Evolutionary conservation across 1,284 basidiomycete species (phyloP), one percentile per base, ranked within the genome.

Genomic region (Ganoderma sinense): DNA sequence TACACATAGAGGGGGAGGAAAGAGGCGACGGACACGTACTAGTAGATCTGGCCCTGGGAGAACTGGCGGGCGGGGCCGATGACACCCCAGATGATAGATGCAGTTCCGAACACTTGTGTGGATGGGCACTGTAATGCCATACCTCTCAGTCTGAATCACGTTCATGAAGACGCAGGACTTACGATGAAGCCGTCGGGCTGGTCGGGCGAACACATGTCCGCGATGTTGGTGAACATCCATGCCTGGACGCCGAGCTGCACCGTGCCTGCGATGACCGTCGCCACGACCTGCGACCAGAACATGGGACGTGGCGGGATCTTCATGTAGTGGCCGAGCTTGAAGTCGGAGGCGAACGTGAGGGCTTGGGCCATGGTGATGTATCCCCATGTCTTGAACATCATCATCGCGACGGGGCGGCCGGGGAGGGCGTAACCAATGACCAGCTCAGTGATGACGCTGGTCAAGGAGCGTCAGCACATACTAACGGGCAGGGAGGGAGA

Each of bases 361-460:
- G 84, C 85, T 71, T 87, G 86, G 1, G 82, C 79, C 78, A 85
- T 86, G 26, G 85, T 84, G 75, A 88, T 87, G 78, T 88, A 88
- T 2, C 83, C 83, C 78, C 82, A 84, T 10, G 83, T 84, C 77
- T 89, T 89, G 84, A 89, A 90, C 82, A 88, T 83, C 87, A 89
- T 89, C 83, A 88, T 87, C 1, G 90, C 89, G 68, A 88, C 79
- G 6, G 88, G 86, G 23, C 82, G 81, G 0, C 88, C 88, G 4
- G 88, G 86, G 18, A 87, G 80, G n/a, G 84, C 81, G 67, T 83
- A 86, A 14, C 86, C 86, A 60, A 86, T 84, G 73, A 87, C 82
- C 20, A 88, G 78, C 76, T 87, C 85, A n/a, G 85, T 84, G 71
- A 87, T 84, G 64, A 86, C 84, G 71, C 77, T 79, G 33, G 33